A percentile compares a stretch with the other conserved stretches of the same genome.
Conservation (phyloP, 345 rosid species). For the Zanthoxylum bungeanum region DNA sequence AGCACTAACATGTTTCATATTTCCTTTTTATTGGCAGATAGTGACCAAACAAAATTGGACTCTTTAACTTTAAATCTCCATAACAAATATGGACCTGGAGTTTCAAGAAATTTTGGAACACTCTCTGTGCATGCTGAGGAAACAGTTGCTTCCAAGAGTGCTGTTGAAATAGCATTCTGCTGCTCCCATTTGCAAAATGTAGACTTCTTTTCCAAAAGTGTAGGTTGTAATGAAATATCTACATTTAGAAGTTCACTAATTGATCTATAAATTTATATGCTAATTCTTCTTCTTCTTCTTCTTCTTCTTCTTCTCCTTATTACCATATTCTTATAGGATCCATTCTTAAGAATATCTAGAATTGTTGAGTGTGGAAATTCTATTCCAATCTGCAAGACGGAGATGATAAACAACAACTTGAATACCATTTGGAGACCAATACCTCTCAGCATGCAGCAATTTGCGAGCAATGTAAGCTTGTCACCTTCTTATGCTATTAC, state of each 20-base stretch:
- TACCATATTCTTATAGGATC: slow-evolving; percentile 53
- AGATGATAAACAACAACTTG: slow-evolving; percentile 65
- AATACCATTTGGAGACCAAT: slow-evolving; percentile 73
- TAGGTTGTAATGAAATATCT: slow-evolving; percentile 24
- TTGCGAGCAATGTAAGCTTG: slow-evolving; percentile 72
- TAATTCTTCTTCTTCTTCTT: background rate
- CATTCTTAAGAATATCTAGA: slow-evolving; percentile 83
- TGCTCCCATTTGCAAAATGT: slow-evolving; percentile 63
- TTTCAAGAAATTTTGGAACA: slow-evolving; percentile 45
- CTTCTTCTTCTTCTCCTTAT: too few species aligned
- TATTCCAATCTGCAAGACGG: slow-evolving; percentile 76
- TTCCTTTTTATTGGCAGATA: slow-evolving; percentile 41
- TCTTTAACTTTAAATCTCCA: slow-evolving; percentile 52
- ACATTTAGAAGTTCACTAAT: background rate
- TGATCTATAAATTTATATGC: background rate
- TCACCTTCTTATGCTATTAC: background rate
- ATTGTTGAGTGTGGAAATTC: slow-evolving; percentile 46
- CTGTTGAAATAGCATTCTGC: slow-evolving; percentile 47
- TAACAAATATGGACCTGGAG: slow-evolving; percentile 31
- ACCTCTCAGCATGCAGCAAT: slow-evolving; percentile 70
- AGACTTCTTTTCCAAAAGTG: slow-evolving; percentile 80
- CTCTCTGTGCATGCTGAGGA: slow-evolving; percentile 77
- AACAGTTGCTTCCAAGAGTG: slow-evolving; percentile 52
- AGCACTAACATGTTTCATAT: background rate
- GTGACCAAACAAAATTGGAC: slow-evolving; percentile 51